Base-by-base conservation (phyloP, 768 basidiomycete species). In the Lactarius quietus region DNA sequence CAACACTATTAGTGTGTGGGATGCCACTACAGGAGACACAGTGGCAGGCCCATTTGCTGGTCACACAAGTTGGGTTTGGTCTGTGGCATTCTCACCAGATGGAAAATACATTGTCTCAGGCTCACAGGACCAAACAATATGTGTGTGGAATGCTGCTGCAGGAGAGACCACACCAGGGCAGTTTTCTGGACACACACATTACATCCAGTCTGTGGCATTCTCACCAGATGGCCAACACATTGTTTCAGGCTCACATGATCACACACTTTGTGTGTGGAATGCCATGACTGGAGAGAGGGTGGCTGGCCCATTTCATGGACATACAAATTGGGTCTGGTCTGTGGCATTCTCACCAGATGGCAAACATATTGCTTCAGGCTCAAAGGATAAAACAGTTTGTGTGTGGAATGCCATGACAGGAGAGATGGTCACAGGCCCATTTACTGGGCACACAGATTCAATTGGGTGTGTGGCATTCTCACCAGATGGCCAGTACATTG, bases 291-390 rank as follows among this genome's bases (percentile, higher is more conserved):
- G 43, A 3, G n/a, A 23, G n/a, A 10, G 20, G 17, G n/a, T 3
- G n/a, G 43, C n/a, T 12, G 43, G n/a, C 10, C 43, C 43, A 45
- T 45, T 45, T 23, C 10, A 4, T 23, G n/a, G n/a, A 6, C 43
- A 45, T 10, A 14, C 10, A 9, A 8, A 4, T 3, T 0, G 0
- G 10, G 10, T 45, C 43, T 0, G 0, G 10, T 45, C 43, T 45
- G 43, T 45, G n/a, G 43, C 43, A 23, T 23, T 45, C 43, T 45
- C 43, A 9, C 43, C 43, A 45, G 43, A 45, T 23, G 43, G 43
- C n/a, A 45, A n/a, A n/a, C 43, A 4, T n/a, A 23, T 45, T 20
- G 43, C 23, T 10, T 45, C 43, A 45, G 43, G 43, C 4, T 45
- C 43, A 7, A 0, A 2, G 3, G 43, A 45, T 5, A 9, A 3